phyloP scores from a whole-genome alignment of 2,329 filamentous ascomycete species.

The Aspergillus terreus region DNA sequence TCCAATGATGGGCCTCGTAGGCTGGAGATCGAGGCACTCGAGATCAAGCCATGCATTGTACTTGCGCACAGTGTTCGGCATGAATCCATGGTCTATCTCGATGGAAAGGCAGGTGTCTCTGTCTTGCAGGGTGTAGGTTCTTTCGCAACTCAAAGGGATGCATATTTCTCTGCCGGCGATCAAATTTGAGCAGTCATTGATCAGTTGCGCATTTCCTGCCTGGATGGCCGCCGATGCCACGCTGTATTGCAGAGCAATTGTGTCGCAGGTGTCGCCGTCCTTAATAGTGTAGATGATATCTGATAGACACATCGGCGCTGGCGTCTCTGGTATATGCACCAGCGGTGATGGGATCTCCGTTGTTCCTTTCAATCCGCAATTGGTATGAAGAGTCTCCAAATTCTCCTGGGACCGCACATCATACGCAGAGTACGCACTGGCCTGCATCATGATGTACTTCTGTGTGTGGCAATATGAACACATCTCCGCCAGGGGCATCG shows the following conservation, averaged over 20 bases:
- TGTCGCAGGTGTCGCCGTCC: slow-evolving; percentile 5
- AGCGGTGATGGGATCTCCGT: background rate
- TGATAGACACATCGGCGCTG: slow-evolving; percentile 2
- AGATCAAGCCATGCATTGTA: slow-evolving; percentile 4
- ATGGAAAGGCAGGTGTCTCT: slow-evolving; percentile 2
- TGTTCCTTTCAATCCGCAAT: background rate
- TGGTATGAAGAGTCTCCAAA: background rate
- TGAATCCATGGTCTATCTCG: background rate
- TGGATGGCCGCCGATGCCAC: slow-evolving; percentile 10
- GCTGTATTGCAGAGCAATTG: slow-evolving; percentile 2
- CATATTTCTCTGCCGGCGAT: slow-evolving; percentile 2
- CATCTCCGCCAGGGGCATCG: slow-evolving; percentile 3
- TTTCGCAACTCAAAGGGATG: slow-evolving; percentile 1
- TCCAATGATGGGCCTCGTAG: slow-evolving; percentile 1
- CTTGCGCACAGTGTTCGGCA: background rate
- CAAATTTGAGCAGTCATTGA: slow-evolving; percentile 5
- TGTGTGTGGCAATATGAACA: slow-evolving; percentile 19
- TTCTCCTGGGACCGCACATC: slow-evolving; percentile 5
- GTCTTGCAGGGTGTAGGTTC: slow-evolving; percentile 1
- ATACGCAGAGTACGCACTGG: slow-evolving; percentile 19
- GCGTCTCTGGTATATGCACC: background rate
- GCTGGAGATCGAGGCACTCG: slow-evolving; percentile 7
- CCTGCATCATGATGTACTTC: slow-evolving; percentile 22
- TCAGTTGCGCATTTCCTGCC: slow-evolving; percentile 1
- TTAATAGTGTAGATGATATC: background rate